Evolutionary conservation across 169 alveolate species (phyloP), one percentile per base, ranked within the genome.

Genomic region (Ichthyophthirius multifiliis): DNA sequence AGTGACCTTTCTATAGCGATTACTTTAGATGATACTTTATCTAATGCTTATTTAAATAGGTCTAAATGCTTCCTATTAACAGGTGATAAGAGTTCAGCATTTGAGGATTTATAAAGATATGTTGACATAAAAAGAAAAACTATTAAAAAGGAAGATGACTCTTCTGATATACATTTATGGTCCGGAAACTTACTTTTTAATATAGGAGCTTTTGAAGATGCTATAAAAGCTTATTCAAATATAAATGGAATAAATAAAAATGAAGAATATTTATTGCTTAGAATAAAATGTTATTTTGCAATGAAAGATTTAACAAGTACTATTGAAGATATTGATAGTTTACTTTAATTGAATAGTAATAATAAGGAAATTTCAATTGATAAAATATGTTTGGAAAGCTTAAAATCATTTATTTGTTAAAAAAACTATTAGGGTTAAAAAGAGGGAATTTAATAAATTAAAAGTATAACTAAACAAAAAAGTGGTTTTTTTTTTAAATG

Each of bases 81-180:
- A 16, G 86, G 63, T 55, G 86, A 81, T 81, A 81, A 55, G 55
- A 81, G 55, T n/a, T 41, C 82, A 16, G 86, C 86, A 7, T 73
- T 81, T 48, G 55, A 62, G 31, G 86, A 81, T 47, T 39, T 81
- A 37, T 16, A 81, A 30, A 48, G 67, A 15, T 81, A 81, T 18
- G 73, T 81, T 20, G 16, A 62, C 41, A 44, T 81, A 1, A 81
- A 81, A 37, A 64, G 75, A 15, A 39, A 67, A 27, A n/a, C n/a
- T n/a, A n/a, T n/a, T n/a, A n/a, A n/a, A n/a, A n/a, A n/a, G n/a
- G n/a, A n/a, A n/a, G n/a, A n/a, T n/a, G n/a, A n/a, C n/a, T 75
- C 46, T 73, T 74, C 76, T 55, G 75, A 81, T 23, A 73, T 81
- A 15, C 86, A 81, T 71, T 71, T 81, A 55, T 81, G 86, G 86